Evolutionary conservation across 805 yeast species (phyloP), one percentile per base, ranked within the genome.

Genomic region (Pichia cephalocereana): DNA sequence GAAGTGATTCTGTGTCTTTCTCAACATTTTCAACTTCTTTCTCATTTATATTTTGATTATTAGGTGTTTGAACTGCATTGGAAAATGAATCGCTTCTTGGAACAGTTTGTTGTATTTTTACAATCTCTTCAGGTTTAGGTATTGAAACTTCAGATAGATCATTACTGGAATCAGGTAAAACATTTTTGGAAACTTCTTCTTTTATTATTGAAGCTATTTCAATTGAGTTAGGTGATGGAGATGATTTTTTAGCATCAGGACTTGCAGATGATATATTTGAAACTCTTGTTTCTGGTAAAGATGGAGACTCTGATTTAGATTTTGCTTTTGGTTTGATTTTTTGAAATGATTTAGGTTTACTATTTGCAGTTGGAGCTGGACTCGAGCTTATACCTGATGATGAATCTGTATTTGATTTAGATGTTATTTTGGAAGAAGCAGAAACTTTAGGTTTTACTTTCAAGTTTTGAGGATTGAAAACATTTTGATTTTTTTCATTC

Each of bases 281-380:
- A 4, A 10, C 14, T 0, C n/a, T 27, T 27, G n/a, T 17, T 27
- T 12, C 17, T n/a, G 10, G 14, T 27, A 10, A 26, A 6, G 30
- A 17, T 17, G 46, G 46, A 18, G 46, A 44, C 19, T 41, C 38
- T 17, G 47, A 45, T 23, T 45, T 40, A 2, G 42, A 5, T 39
- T 39, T 44, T 18, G 31, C 8, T n/a, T 40, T 40, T 27, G 32
- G 23, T 27, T 40, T 40, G 15, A 26, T 19, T 39, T 39, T 39
- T 10, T 10, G 14, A 30, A 8, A 11, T 30, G 14, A 11, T 30
- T 30, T 30, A 11, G 14, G 14, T 12, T 30, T 30, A 12, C 14
- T 30, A 30, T 30, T 30, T 28, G 36, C 26, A 4, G 7, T 23
- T 23, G 26, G 26, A 23, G 7, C 26, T 1, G 26, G 26, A 23